These are phyloP conservation scores for Chrysoporthe cubensis DNA, from an alignment of 2,329 filamentous ascomycete species.

Conservation along the genomic window DNA sequence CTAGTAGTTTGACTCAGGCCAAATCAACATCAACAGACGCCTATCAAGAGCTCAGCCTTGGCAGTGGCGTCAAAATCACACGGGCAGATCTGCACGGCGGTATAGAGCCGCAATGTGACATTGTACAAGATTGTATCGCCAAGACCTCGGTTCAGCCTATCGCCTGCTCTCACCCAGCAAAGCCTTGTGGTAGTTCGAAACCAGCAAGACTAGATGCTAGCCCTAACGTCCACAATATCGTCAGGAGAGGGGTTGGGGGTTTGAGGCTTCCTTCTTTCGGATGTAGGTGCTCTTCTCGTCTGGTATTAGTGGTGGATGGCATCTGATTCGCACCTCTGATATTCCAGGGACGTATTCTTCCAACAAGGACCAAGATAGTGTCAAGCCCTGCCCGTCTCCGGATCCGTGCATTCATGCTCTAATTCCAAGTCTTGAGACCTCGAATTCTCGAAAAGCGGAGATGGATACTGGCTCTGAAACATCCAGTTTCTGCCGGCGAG, in stretches of 20 bases:
- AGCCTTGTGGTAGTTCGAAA: background rate
- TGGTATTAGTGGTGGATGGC: background rate
- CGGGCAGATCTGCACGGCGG: background rate
- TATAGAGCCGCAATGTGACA: no score
- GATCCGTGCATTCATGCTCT: conserved; percentile 11
- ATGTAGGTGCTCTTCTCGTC: conserved; percentile 10
- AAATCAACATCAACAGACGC: background rate
- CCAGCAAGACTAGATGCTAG: background rate
- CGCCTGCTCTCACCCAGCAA: background rate
- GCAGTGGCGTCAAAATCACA: background rate
- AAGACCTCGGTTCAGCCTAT: background rate
- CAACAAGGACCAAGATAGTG: background rate
- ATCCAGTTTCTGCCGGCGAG: conserved; percentile 43
- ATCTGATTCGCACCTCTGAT: background rate
- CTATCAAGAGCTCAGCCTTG: background rate
- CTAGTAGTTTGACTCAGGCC: background rate
- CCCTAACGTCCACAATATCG: background rate
- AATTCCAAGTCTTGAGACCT: conserved; percentile 7
- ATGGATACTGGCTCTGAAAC: conserved; percentile 39
- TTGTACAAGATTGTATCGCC: no score
- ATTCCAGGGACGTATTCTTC: conserved; percentile 11
- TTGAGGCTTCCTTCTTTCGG: conserved; percentile 20
- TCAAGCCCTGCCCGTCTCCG: background rate
- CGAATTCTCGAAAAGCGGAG: conserved; percentile 23
- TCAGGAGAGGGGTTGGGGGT: conserved; percentile 14